Base-by-base conservation (phyloP, 345 rosid genomes). In the Dipteronia sinensis region DNA sequence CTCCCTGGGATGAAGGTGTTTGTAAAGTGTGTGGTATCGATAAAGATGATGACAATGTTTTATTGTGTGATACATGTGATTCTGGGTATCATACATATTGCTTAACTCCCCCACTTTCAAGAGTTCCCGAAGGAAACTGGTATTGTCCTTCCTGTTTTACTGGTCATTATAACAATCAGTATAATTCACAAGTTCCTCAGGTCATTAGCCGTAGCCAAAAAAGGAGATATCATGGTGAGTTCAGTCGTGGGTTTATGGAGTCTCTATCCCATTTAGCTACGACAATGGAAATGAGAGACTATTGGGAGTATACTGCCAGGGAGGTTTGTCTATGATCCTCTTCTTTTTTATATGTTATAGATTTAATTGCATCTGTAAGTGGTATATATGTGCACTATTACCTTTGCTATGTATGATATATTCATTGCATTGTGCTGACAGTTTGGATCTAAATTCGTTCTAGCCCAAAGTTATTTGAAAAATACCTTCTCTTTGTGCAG, bases 81-180 rank as follows among this genome's bases (percentile, higher is more conserved):
- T 79, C 87, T 49, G 87, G 81, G 25, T 82, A 77, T 74, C 87
- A 85, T 47, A 85, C 81, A 23, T 85, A 82, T 70, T 85, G 87
- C 74, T 74, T 85, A 51, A 77, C 75, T 77, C 87, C 87, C 56
- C 83, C 85, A 58, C 87, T 82, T 17, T 65, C 75, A 29, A 74
- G 78, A 56, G 73, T 85, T 67, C 87, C 87, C 42, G 87, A 79
- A 49, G 87, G 87, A 61, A 82, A 85, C 72, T 85, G 87, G 87
- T 85, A 85, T 79, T 85, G 87, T 71, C 85, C 87, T 20, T 75
- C 75, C 25, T 85, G 85, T 80, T 68, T 61, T 56, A 29, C 67
- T 68, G 75, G 78, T 31, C 63, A 71, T 62, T 47, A 20, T 51
- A 31, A n/a, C 19, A 53, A 4, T 53, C 71, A 75, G 71, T 68